Conservation (phyloP, 2,329 filamentous ascomycete genomes). For the Sphaerostilbella broomeana region DNA sequence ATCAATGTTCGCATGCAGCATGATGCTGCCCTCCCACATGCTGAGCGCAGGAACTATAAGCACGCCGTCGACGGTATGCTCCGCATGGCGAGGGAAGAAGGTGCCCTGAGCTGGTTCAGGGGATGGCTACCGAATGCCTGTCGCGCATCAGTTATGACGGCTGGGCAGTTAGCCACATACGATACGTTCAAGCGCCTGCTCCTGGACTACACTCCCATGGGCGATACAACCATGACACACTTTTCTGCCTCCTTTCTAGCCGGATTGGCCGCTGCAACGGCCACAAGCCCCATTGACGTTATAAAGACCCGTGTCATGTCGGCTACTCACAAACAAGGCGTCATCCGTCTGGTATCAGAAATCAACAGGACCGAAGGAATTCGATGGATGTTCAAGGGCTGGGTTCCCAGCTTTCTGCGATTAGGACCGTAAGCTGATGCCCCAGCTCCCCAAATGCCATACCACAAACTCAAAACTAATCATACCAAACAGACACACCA, state of each 20-base stretch:
- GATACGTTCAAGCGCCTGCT: slow-evolving; percentile 72
- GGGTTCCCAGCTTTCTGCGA: slow-evolving; percentile 69
- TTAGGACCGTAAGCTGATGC: slow-evolving; percentile 52
- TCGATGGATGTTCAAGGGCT: slow-evolving; percentile 83
- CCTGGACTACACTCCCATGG: slow-evolving; percentile 58
- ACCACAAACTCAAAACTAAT: slow-evolving; percentile 7
- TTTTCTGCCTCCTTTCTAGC: slow-evolving; percentile 72
- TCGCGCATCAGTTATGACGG: slow-evolving; percentile 82
- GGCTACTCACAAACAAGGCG: slow-evolving; percentile 42
- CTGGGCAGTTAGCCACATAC: slow-evolving; percentile 76
- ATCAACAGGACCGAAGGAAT: slow-evolving; percentile 66
- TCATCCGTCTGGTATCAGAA: slow-evolving; percentile 56
- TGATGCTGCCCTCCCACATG: slow-evolving; percentile 67
- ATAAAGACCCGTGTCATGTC: slow-evolving; percentile 88
- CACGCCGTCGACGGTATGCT: slow-evolving; percentile 81
- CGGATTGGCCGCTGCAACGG: slow-evolving; percentile 75
- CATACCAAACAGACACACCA: slow-evolving; percentile 60
- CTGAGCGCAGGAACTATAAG: slow-evolving; percentile 77
- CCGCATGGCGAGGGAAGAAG: slow-evolving; percentile 84
- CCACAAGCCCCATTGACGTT: slow-evolving; percentile 80
- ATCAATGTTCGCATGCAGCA: slow-evolving; percentile 99
- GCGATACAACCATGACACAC: slow-evolving; percentile 67
- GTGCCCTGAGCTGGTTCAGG: slow-evolving; percentile 67
- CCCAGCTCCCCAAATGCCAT: neutral
- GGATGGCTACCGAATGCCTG: slow-evolving; percentile 79